phyloP scores from a whole-genome alignment of 2,329 filamentous ascomycete genomes.

The Colletotrichum sp. region DNA sequence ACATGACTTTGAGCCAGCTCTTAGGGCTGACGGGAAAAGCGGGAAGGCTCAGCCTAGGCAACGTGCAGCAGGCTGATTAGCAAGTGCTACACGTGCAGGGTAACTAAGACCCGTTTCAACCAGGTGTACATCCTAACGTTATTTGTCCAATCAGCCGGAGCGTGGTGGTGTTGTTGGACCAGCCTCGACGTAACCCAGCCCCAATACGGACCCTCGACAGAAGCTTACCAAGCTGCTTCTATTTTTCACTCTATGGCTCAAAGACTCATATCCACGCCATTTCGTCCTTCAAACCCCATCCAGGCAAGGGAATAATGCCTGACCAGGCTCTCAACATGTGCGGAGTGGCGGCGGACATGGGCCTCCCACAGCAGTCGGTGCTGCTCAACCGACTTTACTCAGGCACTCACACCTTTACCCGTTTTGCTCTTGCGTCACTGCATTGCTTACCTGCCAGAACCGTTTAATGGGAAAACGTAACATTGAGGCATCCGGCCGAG shows the following conservation, averaged over 20 bases:
- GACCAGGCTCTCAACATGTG: not conserved
- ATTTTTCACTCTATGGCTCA: constrained; percentile 3
- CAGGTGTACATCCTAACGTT: not conserved
- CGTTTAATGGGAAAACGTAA: not conserved
- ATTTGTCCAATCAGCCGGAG: constrained; percentile 6
- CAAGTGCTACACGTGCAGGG: not conserved
- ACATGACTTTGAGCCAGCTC: not conserved
- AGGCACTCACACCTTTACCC: not conserved
- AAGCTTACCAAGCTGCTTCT: constrained; percentile 20
- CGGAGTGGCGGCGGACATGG: not conserved
- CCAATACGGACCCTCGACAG: not conserved
- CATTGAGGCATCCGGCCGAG: constrained; percentile 4
- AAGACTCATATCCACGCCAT: not conserved
- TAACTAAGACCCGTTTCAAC: not conserved
- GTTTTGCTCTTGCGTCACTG: not conserved
- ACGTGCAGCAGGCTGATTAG: not conserved
- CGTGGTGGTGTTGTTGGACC: not conserved
- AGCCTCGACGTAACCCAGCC: not conserved
- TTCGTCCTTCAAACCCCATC: not conserved
- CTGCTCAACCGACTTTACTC: not conserved
- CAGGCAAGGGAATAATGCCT: not conserved
- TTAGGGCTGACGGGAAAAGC: not conserved
- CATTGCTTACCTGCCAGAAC: not conserved
- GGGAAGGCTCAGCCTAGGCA: not conserved
- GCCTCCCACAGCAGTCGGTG: not conserved